Conservation (phyloP, 768 basidiomycete species). For the Sporobolomyces pararoseus region DNA sequence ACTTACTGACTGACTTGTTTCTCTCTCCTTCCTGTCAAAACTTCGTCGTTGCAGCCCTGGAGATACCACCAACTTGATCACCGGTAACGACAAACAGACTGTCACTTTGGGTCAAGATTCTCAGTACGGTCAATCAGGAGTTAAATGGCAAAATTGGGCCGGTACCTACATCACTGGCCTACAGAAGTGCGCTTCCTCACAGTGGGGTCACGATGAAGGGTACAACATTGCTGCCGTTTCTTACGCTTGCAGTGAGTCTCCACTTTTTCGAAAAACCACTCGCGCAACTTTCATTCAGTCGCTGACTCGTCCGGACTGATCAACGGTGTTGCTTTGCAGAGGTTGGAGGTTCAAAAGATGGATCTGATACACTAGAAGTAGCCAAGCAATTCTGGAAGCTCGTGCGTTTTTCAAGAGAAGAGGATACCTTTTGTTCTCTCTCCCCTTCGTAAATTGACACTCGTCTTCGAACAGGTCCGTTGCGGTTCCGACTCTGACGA, state of each 20-base stretch:
- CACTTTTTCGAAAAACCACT: no score
- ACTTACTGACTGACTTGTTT: no score
- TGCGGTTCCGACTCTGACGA: slow-evolving; percentile 17
- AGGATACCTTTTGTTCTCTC: not conserved
- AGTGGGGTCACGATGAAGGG: slow-evolving; percentile 25
- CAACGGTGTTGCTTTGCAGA: not conserved
- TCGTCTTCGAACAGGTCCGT: slow-evolving; percentile 13
- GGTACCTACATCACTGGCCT: slow-evolving; percentile 19
- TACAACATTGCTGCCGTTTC: slow-evolving; percentile 27
- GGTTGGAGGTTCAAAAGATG: slow-evolving; percentile 16
- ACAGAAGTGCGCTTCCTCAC: slow-evolving; percentile 21
- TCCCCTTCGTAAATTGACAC: not conserved
- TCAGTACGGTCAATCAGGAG: slow-evolving; percentile 27
- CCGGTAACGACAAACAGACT: slow-evolving; percentile 12
- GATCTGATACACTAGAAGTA: slow-evolving; percentile 30
- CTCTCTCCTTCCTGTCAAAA: not conserved
- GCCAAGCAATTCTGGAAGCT: slow-evolving; percentile 35
- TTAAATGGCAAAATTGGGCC: slow-evolving; percentile 9
- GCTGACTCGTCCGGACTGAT: no score
- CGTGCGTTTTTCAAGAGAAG: not conserved
- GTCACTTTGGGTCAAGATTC: slow-evolving; percentile 18
- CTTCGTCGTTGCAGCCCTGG: not conserved
- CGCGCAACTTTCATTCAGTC: no score
- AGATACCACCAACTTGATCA: slow-evolving; percentile 36
- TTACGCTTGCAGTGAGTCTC: slow-evolving; percentile 28